Base-by-base conservation (phyloP, 129 eudicot genomes). In the Calendula officinalis region DNA sequence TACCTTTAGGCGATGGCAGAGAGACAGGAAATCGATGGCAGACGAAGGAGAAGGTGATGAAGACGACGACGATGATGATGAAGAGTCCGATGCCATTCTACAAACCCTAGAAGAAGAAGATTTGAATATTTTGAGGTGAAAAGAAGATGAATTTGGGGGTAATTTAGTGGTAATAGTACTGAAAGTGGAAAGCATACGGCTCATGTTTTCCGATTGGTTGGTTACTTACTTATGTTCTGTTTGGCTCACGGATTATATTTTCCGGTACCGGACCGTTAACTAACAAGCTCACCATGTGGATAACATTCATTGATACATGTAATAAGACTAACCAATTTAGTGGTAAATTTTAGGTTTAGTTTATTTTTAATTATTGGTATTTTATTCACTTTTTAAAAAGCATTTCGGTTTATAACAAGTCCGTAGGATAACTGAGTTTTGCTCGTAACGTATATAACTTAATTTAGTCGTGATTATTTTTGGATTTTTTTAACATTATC, bases 1-100 rank as follows among this genome's bases (percentile, higher is more conserved):
- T 74, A 90, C 98, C 94, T 91, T 91, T 45, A 91, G 94, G 42
- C 90, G 79, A 76, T 91, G 96, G 62, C 98, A 91, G 1, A 91
- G 94, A 27, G 96, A 61, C 70, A 91, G 69, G 61, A 91, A 91
- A 68, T 91, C 98, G 47, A 91, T 80, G 51, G 96, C 96, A 32
- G 94, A 82, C 3, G 94, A 82, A 69, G 97, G 77, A 11, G 97
- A 86, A 13, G 88, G 82, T 40, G 83, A 59, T 4, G 78, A 36
- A 3, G 90, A 13, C 5, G 89, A 49, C 0, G 83, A 64, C 0
- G n/a, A 22, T 22, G 30, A 22, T 22, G 68, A 67, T 6, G 94
- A 46, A 0, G 88, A 64, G 0, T 66, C 55, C 0, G 82, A 67
- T 22, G 96, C 86, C 97, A 89, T 89, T 5, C 67, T 69, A 30